These are phyloP conservation scores for Lachancea mirantina DNA, from an alignment of 805 yeast species.

Conservation along the genomic window DNA sequence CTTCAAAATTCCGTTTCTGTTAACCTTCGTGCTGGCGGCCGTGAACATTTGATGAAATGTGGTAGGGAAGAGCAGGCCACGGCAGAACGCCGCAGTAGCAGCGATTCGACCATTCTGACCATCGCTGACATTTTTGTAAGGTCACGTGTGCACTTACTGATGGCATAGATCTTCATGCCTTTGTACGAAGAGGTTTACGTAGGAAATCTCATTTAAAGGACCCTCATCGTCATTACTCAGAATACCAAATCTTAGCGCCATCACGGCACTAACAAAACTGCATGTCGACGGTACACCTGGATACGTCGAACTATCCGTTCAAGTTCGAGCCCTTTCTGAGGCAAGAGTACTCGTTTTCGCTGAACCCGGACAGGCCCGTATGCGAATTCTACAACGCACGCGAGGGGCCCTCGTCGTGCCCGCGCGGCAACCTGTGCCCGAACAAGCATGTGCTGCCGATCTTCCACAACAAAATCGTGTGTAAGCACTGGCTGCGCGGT, in stretches of 20 bases:
- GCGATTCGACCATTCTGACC: too few relatives aligned
- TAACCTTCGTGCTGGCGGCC: conserved; percentile 22
- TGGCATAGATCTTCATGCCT: too few relatives aligned
- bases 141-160: too few relatives aligned
- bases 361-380: conserved; percentile 84
- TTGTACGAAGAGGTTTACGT: too few relatives aligned
- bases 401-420: conserved; percentile 54
- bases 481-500: conserved; percentile 98
- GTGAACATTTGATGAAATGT: conserved; percentile 20
- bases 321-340: conserved; percentile 79
- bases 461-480: conserved; percentile 73
- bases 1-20: conserved; percentile 22
- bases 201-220: too few relatives aligned
- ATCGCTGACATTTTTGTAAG: too few relatives aligned
- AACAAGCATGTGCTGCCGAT: conserved; percentile 72
- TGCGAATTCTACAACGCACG: conserved; percentile 68
- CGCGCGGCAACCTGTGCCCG: conserved; percentile 78
- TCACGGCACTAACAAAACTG: not conserved
- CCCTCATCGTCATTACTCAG: too few relatives aligned
- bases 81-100: too few relatives aligned
- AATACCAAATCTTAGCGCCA: not conserved
- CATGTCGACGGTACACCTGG: conserved; percentile 37
- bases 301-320: conserved; percentile 37
- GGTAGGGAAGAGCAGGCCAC: too few relatives aligned
- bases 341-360: conserved; percentile 71